Evolutionary conservation across 129 eudicot species (phyloP), one percentile per base, ranked within the genome.

Genomic region (Centrapalus pauciflorus): DNA sequence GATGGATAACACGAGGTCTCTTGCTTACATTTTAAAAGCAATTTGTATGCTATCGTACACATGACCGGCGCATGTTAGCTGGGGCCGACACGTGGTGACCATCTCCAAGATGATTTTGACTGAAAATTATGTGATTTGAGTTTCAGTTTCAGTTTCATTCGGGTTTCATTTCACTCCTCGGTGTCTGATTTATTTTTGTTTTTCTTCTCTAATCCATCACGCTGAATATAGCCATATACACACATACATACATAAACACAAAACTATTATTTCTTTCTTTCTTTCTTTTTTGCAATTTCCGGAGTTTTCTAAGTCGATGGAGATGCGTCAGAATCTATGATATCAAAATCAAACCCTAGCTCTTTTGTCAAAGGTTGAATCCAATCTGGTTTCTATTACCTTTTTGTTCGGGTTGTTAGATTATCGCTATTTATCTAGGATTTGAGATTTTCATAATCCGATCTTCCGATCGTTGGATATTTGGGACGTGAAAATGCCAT

Each of bases 401-500:
- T 30, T 30, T 5, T 5, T 3, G 10, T 16, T 28, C 2, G 33
- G 35, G 24, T 33, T 34, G 55, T 63, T 4, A 55, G 21, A 43
- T n/a, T n/a, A 32, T 43, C 34, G 45, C 7, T 67, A 19, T 33
- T n/a, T 46, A 46, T 59, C 12, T 51, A 7, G 28, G 21, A 50
- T 56, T 74, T 20, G 21, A 51, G 21, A 55, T 12, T 71, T 38
- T 43, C 30, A 61, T 35, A 26, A 19, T 26, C 76, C 25, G 79
- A 68, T 79, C 83, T 77, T 54, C 28, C 28, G 5, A 29, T 70
- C 41, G 70, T 7, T 17, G 67, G 50, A 17, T 24, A 58, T 57
- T 28, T 58, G 43, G n/a, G 24, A 34, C 29, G 76, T 33, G 30
- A 78, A 50, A 52, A 86, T 89, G 95, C 87, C 91, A 76, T 81